phyloP scores from a whole-genome alignment of 306 rosid genomes.

The Alnus rubra region DNA sequence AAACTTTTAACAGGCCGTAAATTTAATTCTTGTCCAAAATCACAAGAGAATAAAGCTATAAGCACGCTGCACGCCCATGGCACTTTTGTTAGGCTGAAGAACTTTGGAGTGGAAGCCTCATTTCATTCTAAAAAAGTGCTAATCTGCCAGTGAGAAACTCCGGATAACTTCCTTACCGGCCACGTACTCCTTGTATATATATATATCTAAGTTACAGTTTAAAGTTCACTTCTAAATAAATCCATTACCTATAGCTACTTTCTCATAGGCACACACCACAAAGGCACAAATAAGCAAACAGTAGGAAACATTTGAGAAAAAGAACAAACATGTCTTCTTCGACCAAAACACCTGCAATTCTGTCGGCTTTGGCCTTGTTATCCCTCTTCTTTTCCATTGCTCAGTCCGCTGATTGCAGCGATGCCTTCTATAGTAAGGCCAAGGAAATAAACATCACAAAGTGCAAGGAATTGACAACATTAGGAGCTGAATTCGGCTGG shows the following conservation, averaged over 20 bases:
- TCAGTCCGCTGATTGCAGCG: background rate
- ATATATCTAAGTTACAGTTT: background rate
- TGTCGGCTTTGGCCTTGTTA: slow-evolving; percentile 17
- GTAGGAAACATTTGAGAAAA: background rate
- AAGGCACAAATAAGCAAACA: slow-evolving; percentile 1
- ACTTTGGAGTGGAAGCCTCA: background rate
- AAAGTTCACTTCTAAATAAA: background rate
- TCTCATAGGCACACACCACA: background rate
- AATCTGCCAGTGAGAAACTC: background rate
- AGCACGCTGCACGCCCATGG: background rate
- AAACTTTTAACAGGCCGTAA: slow-evolving; percentile 7
- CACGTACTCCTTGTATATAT: background rate
- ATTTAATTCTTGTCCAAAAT: no score
- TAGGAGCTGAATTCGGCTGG: slow-evolving; percentile 72
- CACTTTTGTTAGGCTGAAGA: background rate
- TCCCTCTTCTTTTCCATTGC: slow-evolving; percentile 15
- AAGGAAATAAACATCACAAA: background rate
- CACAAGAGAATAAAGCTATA: background rate
- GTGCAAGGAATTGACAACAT: slow-evolving; percentile 58
- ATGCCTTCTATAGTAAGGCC: background rate
- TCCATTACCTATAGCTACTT: background rate
- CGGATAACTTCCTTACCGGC: slow-evolving; percentile 5
- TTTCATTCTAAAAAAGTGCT: no score
- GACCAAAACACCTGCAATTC: slow-evolving; percentile 10
- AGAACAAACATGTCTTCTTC: slow-evolving; percentile 23